Conservation (phyloP, 2,329 filamentous ascomycete genomes). For the Dothidotthia symphoricarpi region DNA sequence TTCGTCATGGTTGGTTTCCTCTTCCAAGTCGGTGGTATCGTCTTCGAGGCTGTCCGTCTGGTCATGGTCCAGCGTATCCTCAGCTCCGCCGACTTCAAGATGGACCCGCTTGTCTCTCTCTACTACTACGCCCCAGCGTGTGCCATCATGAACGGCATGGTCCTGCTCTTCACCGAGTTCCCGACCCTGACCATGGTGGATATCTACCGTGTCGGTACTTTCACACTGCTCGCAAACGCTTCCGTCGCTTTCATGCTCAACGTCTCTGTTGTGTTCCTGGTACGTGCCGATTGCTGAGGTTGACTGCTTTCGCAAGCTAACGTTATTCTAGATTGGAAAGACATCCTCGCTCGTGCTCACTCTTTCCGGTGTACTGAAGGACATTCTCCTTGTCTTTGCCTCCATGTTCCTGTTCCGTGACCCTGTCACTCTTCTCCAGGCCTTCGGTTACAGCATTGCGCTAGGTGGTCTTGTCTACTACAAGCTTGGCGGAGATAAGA, state of each 20-base stretch:
- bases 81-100: constrained; percentile 82
- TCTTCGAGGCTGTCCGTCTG: constrained; percentile 79
- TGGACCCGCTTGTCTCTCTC: constrained; percentile 83
- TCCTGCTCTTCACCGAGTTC: constrained; percentile 72
- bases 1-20: constrained; percentile 80
- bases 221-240: constrained; percentile 73
- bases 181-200: constrained; percentile 67
- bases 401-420: constrained; percentile 82
- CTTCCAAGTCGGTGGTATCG: constrained; percentile 73
- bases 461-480: constrained; percentile 79
- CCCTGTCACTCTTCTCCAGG: constrained; percentile 70
- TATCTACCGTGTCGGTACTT: constrained; percentile 69
- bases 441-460: constrained; percentile 80
- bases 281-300: constrained; percentile 48
- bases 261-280: constrained; percentile 81
- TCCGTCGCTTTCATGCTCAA: constrained; percentile 77
- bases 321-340: constrained; percentile 68
- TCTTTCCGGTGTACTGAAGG: constrained; percentile 83
- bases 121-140: constrained; percentile 89
- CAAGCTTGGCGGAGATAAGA: constrained; percentile 78
- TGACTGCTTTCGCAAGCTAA: constrained; percentile 11
- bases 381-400: constrained; percentile 75
- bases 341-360: constrained; percentile 84
- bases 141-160: constrained; percentile 74
- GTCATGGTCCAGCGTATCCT: constrained; percentile 82